Evolutionary conservation across 1,284 basidiomycete genomes (phyloP), one percentile per base, ranked within the genome.

Genomic region (Moesziomyces sp.): DNA sequence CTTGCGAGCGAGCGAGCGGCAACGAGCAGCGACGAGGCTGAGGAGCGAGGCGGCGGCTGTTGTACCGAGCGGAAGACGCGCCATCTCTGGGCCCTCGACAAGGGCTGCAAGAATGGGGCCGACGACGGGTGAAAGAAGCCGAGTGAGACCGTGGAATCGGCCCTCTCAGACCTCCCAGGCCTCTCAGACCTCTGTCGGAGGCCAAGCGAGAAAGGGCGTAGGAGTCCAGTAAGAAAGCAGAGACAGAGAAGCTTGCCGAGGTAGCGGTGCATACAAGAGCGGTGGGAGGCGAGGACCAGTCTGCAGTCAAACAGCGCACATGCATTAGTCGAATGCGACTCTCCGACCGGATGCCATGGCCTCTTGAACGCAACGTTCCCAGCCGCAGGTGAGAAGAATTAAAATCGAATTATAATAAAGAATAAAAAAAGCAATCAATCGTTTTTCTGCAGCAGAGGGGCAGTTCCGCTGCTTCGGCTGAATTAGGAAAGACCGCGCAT

Each of bases 251-350:
- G 18, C 18, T 53, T 53, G 51, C 58, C 52, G 52, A 61, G 59
- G 43, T 28, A 52, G 33, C 28, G 30, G 28, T 46, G 52, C 52
- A 61, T 51, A 23, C 45, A 21, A 46, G 45, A 24, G 45, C 19
- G 7, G 40, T n/a, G 44, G 11, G 44, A 45, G 45, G 5, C 21
- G 43, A 44, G n/a, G 9, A 9, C 42, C 13, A 43, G 42, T 45
- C 26, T 46, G 44, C 30, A 46, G 52, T 54, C 51, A 49, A 49
- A 60, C 52, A 60, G 51, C 49, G 58, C 58, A 51, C 48, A 35
- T 46, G 49, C 46, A 49, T 38, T 38, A 38, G 28, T 28, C 48
- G 30, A 21, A 28, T 38, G 38, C 40, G 35, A 23, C 19, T 19
- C 19, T 13, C 35, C 13, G n/a, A n/a, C 13, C 24, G 30, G 16